phyloP scores from a whole-genome alignment of 306 rosid genomes.

The Amphicarpaea edgeworthii region DNA sequence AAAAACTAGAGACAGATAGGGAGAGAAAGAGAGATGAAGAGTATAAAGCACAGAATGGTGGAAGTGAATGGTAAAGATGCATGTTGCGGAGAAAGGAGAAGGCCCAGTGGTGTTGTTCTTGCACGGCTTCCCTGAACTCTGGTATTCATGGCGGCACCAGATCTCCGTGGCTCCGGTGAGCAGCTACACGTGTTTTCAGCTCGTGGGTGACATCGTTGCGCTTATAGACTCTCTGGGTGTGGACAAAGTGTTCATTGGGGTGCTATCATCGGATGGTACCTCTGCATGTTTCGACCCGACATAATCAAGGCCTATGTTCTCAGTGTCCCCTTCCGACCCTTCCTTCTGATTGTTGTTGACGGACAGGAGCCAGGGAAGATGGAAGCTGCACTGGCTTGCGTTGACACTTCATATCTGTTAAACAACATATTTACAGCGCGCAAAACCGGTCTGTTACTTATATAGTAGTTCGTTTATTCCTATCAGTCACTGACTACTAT shows the following conservation, averaged over 20 bases:
- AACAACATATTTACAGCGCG: conserved; percentile 45
- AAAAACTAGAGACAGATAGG: no score
- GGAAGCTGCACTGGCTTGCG: conserved; percentile 40
- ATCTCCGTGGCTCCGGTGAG: conserved; percentile 45
- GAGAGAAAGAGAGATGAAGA: no score
- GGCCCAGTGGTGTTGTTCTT: conserved; percentile 27
- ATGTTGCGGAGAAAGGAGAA: no score
- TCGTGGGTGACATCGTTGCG: conserved; percentile 47
- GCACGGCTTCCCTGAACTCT: conserved; percentile 56
- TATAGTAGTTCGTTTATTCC: no score
- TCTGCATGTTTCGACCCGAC: conserved; percentile 52
- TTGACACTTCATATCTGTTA: conserved; percentile 21
- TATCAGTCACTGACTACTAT: no score
- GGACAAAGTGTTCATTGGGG: conserved; percentile 51
- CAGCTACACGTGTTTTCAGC: conserved; percentile 43
- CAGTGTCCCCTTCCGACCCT: conserved; percentile 49
- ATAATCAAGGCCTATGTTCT: conserved; percentile 52
- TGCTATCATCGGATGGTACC: conserved; percentile 51
- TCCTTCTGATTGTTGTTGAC: not conserved
- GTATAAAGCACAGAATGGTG: no score
- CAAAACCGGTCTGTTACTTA: not conserved
- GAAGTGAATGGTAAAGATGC: no score
- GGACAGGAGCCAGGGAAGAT: conserved; percentile 38
- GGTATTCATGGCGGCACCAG: conserved; percentile 59
- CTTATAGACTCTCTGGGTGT: conserved; percentile 48